Percentiles rank a stretch among this genome's conserved stretches.
phyloP scores from a whole-genome alignment of 2,329 filamentous ascomycete genomes.

The Ceratocystis papillata region DNA sequence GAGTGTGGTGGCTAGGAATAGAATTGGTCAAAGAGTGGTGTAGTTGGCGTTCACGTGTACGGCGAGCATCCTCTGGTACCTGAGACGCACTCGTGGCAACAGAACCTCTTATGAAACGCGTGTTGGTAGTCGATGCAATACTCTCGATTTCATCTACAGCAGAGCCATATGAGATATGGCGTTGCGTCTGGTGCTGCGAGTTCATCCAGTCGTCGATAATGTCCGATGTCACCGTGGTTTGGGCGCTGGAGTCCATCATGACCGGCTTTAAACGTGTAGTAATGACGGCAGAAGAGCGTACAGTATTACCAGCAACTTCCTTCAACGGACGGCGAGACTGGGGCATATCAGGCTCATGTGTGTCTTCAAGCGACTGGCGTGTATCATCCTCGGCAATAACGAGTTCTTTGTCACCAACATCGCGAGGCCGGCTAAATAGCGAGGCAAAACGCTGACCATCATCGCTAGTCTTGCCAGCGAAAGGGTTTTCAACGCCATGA shows the following conservation, averaged over 20 bases:
- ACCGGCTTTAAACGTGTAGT: not conserved
- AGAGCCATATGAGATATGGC: conserved; percentile 27
- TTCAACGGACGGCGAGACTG: conserved; percentile 49
- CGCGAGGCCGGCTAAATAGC: conserved; percentile 35
- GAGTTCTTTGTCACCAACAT: conserved; percentile 25
- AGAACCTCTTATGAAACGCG: conserved; percentile 8
- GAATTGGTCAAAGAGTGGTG: conserved; percentile 34
- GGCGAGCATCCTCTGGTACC: conserved; percentile 17
- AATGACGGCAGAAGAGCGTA: conserved; percentile 34
- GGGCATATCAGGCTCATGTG: conserved; percentile 38
- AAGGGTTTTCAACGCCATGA: conserved; percentile 34
- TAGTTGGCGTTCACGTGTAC: conserved; percentile 14
- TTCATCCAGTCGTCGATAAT: conserved; percentile 68
- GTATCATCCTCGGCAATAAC: conserved; percentile 57
- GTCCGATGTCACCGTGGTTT: conserved; percentile 73
- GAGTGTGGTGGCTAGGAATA: conserved; percentile 45
- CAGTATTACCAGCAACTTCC: conserved; percentile 51
- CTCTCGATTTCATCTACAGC: conserved; percentile 50
- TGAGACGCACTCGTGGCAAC: conserved; percentile 35
- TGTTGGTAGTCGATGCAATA: conserved; percentile 38
- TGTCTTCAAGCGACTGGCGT: conserved; percentile 40
- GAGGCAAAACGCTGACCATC: conserved; percentile 34
- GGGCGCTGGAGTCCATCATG: conserved; percentile 43
- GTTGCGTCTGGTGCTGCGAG: conserved; percentile 34
- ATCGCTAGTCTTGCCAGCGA: conserved; percentile 26